Evolutionary conservation across 164 flowering plant genomes (phyloP).

Genomic region (Magnolia officinalis): DNA sequence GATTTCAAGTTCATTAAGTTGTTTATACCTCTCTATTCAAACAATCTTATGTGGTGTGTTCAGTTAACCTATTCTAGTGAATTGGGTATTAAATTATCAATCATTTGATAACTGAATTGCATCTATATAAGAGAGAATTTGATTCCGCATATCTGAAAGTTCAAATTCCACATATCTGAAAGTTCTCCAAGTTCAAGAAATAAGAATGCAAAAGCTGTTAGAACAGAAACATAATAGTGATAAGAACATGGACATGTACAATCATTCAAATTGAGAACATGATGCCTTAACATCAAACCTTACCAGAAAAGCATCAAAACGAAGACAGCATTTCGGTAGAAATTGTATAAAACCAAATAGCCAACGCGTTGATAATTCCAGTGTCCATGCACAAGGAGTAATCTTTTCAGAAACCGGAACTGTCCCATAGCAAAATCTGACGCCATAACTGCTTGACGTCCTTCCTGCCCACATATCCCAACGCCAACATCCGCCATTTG

Average conservation of each 20-base stretch:
- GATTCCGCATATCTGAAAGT: neutral
- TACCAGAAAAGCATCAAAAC: constrained; percentile 93
- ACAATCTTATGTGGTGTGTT: too few species aligned
- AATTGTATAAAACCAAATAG: constrained; percentile 81
- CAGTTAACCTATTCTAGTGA: too few species aligned
- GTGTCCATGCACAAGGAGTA: constrained; percentile 90
- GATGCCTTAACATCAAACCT: neutral
- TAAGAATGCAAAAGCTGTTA: neutral
- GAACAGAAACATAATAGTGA: neutral
- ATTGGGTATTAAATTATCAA: too few species aligned
- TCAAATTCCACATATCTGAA: neutral
- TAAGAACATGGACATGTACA: neutral
- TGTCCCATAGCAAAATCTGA: constrained; percentile 99
- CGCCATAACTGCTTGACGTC: constrained; percentile 98
- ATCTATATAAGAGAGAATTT: too few species aligned
- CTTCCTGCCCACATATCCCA: constrained; percentile 95
- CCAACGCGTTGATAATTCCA: constrained; percentile 93
- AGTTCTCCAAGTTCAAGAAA: neutral
- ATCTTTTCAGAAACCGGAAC: constrained; percentile 73
- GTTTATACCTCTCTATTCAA: too few species aligned
- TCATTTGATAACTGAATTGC: too few species aligned
- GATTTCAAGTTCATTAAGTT: too few species aligned
- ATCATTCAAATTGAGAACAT: neutral
- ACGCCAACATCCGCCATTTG: constrained; percentile 99
- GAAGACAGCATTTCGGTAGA: constrained; percentile 92